A percentile compares a stretch with the other conserved stretches of the same genome.
phyloP scores from a whole-genome alignment of 116 monocot species.

The Phalaenopsis hybrid region DNA sequence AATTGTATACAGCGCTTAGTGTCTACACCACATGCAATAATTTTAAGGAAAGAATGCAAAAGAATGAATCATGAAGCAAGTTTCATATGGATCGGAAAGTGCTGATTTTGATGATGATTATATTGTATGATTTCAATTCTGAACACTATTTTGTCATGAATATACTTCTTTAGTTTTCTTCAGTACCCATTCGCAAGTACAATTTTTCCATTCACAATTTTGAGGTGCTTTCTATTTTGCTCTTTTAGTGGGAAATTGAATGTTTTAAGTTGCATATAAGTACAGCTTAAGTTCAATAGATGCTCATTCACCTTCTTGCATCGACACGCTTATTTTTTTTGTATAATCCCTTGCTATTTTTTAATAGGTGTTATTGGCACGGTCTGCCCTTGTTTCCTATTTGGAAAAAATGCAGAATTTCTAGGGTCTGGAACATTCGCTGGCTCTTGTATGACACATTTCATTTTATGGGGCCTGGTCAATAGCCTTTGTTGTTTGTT shows the following conservation, averaged over 20 bases:
- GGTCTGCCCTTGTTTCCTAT: slow-evolving; percentile 76
- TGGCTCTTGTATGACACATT: slow-evolving; percentile 79
- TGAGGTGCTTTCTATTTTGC: neutral
- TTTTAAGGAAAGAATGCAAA: neutral
- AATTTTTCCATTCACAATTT: neutral
- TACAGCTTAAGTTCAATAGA: neutral
- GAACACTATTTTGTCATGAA: no score
- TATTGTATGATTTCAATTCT: no score
- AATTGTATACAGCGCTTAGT: neutral
- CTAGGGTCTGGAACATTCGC: slow-evolving; percentile 75
- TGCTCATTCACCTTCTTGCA: neutral
- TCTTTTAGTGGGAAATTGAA: neutral
- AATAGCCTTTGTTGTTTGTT: slow-evolving; percentile 68
- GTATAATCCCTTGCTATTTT: neutral
- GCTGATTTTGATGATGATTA: neutral
- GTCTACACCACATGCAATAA: neutral
- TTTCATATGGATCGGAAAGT: neutral
- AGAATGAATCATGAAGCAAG: neutral
- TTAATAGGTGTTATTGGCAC: slow-evolving; percentile 67
- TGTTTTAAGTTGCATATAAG: neutral
- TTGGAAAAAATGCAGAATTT: slow-evolving; percentile 88
- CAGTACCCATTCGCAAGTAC: neutral
- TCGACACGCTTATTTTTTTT: neutral
- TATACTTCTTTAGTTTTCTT: neutral
- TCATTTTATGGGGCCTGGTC: slow-evolving; percentile 69